Evolutionary conservation across 2,329 filamentous ascomycete species (phyloP), one percentile per base, ranked within the genome.

Genomic region (Didymella segeticola): DNA sequence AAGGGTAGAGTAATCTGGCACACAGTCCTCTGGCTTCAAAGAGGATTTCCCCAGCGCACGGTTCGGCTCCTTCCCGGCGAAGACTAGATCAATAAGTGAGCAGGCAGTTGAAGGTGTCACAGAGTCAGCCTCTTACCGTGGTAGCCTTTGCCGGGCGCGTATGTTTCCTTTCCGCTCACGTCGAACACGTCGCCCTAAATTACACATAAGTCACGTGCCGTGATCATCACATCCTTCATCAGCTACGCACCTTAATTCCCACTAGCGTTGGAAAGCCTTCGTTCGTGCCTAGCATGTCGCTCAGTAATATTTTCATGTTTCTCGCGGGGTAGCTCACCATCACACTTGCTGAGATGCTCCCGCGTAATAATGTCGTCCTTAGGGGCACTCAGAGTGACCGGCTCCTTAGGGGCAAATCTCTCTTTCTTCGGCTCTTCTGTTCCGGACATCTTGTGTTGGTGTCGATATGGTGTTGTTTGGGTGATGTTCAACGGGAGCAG

Each of bases 61-160:
- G n/a, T 95, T 98, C 22, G 95, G 89, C 70, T 99, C 96, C 72
- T 96, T 96, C 57, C 95, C 95, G 2, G 91, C 90, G 72, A 99
- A 99, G 17, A 97, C 95, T 99, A 12, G 9, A 14, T 47, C 3
- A 1, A 14, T 47, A 2, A 1, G 7, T 48, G 6, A 53, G 43
- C 22, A 34, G 20, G 9, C 20, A 14, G 29, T 12, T 50, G 36
- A 43, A 15, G n/a, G 36, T 29, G 17, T 33, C 29, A 15, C n/a
- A 11, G 14, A 12, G 17, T 27, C 5, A 1, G 20, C n/a, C 20
- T 76, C 82, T 69, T 81, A 97, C 95, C 90, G 67, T 90, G 84
- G 76, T 99, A 99, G 59, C 88, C 86, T 41, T 91, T 93, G 20
- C 87, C 89, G 9, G 89, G 86, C 39, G 87, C 86, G 74, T 99